Base-by-base conservation (phyloP, 2,329 filamentous ascomycete genomes). In the Trichoderma atroviride region DNA sequence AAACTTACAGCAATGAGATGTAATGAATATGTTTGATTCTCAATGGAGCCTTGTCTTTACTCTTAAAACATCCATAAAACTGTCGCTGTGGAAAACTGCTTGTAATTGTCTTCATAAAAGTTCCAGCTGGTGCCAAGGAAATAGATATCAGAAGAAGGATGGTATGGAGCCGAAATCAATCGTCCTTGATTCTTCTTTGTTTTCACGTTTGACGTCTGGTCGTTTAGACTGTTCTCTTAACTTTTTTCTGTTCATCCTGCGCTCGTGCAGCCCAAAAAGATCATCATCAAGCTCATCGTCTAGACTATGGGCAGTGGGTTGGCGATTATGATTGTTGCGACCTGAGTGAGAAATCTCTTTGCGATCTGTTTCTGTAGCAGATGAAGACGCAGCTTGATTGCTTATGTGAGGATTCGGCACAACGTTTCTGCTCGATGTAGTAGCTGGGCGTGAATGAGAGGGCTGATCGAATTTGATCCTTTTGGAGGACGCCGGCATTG, bases 191-290 rank as follows among this genome's bases (percentile, higher is more conserved):
- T 69, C 65, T 7, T 16, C 24, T 52, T 63, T 69, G 27, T 31
- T 24, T 27, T 61, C 63, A 5, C 24, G 7, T 19, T 66, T 62
- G 29, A 33, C 22, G 1, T 71, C 70, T 1, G 68, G 37, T 24
- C 69, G 77, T 60, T 73, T 74, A 4, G 75, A 63, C 47, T 78
- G 72, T 10, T 77, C 77, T 31, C 74, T 74, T 5, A 79, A 78
- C 63, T 77, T 75, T 58, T 76, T 73, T 19, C 80, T 75, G 29
- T 73, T 73, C 52, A 76, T 70, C 58, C 75, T 76, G 57, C 78
- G 74, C 62, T 74, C 75, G 29, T 74, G 73, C 19, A 81, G 71
- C 4, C 80, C 80, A 70, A 81, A 81, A 1, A 75, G 79, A 69
- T 80, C 77, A 35, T 80, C 76, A 0, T 77, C 73, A 16, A 43